A percentile compares a stretch with the other conserved stretches of the same genome.
Evolutionary conservation across 2,329 filamentous ascomycete species (phyloP).

Genomic region (Penicillium thymicola): DNA sequence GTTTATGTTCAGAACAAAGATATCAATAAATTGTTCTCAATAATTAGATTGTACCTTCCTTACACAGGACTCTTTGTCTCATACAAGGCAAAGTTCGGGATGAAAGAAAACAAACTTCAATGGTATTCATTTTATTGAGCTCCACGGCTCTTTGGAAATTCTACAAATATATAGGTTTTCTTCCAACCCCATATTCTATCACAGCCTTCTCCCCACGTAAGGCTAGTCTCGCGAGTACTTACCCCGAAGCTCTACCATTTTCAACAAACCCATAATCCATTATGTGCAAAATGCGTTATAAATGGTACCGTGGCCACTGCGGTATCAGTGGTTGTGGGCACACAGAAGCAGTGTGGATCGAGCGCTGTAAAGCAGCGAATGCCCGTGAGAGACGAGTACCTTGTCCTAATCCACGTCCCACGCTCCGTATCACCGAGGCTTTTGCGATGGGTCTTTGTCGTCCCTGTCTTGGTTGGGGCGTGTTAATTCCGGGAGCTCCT

Average conservation of each 20-base stretch:
- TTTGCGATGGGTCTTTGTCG: slow-evolving; percentile 5
- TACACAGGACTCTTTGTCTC: neutral
- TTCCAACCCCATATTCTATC: neutral
- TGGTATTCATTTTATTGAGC: neutral
- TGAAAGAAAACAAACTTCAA: neutral
- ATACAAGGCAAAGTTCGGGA: neutral
- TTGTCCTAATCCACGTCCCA: neutral
- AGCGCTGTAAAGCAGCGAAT: slow-evolving; percentile 3
- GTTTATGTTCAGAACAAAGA: neutral
- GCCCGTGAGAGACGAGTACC: neutral
- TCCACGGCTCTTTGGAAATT: neutral
- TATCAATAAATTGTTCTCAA: neutral
- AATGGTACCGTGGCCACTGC: slow-evolving; percentile 6
- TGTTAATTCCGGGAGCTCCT: slow-evolving; percentile 1
- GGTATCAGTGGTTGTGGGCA: slow-evolving; percentile 2
- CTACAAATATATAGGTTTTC: neutral
- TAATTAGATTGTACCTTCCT: neutral
- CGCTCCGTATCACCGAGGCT: neutral
- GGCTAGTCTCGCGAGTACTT: neutral
- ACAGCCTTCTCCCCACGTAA: neutral
- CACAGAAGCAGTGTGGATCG: slow-evolving; percentile 5
- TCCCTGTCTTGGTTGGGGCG: slow-evolving; percentile 1
- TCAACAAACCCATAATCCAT: neutral
- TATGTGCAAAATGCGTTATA: slow-evolving; percentile 6
- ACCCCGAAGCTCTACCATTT: neutral